These are phyloP conservation scores for Hura crepitans DNA, from an alignment of 441 rosid genomes.

Conservation along the genomic window DNA sequence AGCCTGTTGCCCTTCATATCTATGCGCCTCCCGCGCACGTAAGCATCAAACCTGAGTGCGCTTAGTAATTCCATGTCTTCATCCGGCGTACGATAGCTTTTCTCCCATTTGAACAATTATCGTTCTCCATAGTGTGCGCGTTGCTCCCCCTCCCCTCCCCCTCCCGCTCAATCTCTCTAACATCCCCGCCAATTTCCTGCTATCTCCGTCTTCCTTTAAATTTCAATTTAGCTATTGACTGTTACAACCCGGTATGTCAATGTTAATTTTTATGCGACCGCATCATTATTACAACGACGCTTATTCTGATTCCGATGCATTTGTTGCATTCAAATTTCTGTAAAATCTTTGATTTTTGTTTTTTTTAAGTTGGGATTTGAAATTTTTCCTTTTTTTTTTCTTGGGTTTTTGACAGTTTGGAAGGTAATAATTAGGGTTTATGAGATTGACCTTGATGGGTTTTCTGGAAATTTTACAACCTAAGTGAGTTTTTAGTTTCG, in stretches of 20 bases:
- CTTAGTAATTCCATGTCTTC: constrained; percentile 20
- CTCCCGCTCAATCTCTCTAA: neutral
- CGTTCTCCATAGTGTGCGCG: constrained; percentile 41
- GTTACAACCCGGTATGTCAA: constrained; percentile 21
- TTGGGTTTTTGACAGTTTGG: constrained; percentile 8
- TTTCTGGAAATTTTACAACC: neutral
- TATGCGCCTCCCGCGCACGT: constrained; percentile 12
- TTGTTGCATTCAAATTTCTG: neutral
- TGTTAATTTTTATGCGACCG: neutral
- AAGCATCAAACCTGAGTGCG: constrained; percentile 18
- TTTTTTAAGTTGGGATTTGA: neutral
- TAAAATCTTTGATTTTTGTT: neutral
- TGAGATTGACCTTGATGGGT: neutral
- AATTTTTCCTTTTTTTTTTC: neutral
- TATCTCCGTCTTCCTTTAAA: constrained; percentile 1
- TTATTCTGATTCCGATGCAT: neutral
- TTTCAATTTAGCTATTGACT: constrained; percentile 28
- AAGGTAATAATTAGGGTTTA: neutral
- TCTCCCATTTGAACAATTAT: constrained; percentile 24
- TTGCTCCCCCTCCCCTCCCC: constrained; percentile 28
- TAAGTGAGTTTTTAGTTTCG: neutral
- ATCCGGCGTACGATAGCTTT: constrained; percentile 37
- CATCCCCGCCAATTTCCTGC: constrained; percentile 31
- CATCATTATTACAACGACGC: neutral
- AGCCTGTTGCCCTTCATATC: neutral